Evolutionary conservation across 129 eudicot species (phyloP), one percentile per base, ranked within the genome.

Genomic region (Gnaphalium uliginosum): DNA sequence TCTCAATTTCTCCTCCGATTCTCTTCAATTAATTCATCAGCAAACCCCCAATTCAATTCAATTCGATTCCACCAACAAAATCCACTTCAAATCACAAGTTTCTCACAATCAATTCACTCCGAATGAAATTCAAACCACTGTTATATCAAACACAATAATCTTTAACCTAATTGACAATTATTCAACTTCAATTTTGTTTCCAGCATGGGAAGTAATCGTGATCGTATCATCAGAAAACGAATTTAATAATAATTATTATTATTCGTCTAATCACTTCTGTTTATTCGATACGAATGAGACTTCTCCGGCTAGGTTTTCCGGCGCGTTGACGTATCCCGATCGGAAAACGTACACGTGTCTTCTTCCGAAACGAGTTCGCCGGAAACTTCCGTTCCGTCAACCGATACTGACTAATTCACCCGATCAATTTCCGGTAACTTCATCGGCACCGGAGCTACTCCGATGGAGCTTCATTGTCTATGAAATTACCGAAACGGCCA

Each of bases 181-280:
- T 43, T 43, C 50, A 17, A 43, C 50, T 30, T 78, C 89, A 2
- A 53, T 89, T 69, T 85, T 89, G 77, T 63, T 93, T 59, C 96
- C 92, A 0, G 84, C 74, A 1, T 93, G 96, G 96, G 90, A 90
- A 73, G 92, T 84, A 19, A 81, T 88, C 22, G 92, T 90, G 18
- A 68, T 93, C 22, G 74, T 76, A n/a, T 23, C 88, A 1, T 80
- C 86, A 35, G 87, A 77, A 15, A 62, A 26, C 51, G 63, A 66
- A 29, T 39, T 2, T 6, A 46, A 66, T 51, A 61, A 43, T 9
- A 41, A 41, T 41, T 10, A 39, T 35, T 19, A 71, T 6, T 23
- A 79, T 8, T 17, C 78, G 11, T 71, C 72, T 2, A 24, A 15
- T 59, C 77, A 76, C 25, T 29, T 54, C 41, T 93, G 98, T 57